These are phyloP conservation scores for Phoma sp. DNA, from an alignment of 2,329 filamentous ascomycete genomes.

Conservation along the genomic window DNA sequence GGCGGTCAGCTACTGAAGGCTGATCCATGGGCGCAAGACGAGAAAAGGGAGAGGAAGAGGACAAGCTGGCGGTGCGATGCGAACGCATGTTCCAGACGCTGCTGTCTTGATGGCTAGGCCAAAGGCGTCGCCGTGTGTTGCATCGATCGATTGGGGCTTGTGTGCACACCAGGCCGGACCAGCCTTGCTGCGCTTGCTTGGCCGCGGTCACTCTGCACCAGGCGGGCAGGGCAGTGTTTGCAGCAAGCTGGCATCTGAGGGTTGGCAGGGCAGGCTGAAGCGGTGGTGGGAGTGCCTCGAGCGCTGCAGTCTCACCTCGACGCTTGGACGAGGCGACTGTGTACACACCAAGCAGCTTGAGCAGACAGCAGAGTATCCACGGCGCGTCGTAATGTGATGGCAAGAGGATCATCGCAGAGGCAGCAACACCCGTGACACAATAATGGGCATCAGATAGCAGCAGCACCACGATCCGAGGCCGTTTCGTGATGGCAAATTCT, in stretches of 20 bases:
- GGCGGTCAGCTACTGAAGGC: constrained; percentile 19
- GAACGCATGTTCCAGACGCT: constrained; percentile 20
- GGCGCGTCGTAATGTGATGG: not conserved
- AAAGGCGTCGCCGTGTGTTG: constrained; percentile 36
- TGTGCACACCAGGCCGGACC: constrained; percentile 13
- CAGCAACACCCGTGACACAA: constrained; percentile 6
- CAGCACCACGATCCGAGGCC: constrained; percentile 1
- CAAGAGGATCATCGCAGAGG: not conserved
- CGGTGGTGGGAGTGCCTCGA: constrained; percentile 12
- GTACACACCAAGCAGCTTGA: not conserved
- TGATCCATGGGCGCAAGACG: constrained; percentile 11
- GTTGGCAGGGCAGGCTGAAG: constrained; percentile 6
- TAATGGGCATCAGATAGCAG: not conserved
- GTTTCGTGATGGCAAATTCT: constrained; percentile 13
- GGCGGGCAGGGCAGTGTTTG: constrained; percentile 26
- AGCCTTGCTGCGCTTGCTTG: constrained; percentile 19
- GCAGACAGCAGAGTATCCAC: not conserved
- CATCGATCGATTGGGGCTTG: constrained; percentile 17
- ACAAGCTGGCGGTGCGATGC: constrained; percentile 21
- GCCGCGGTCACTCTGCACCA: constrained; percentile 26
- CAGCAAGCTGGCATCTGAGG: constrained; percentile 15
- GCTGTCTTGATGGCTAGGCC: constrained; percentile 15
- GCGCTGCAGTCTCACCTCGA: constrained; percentile 19
- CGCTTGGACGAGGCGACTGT: not conserved
- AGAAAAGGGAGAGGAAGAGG: constrained; percentile 18